Base-by-base conservation (phyloP, 106 monocot genomes). In the Amphibolis antarctica region DNA sequence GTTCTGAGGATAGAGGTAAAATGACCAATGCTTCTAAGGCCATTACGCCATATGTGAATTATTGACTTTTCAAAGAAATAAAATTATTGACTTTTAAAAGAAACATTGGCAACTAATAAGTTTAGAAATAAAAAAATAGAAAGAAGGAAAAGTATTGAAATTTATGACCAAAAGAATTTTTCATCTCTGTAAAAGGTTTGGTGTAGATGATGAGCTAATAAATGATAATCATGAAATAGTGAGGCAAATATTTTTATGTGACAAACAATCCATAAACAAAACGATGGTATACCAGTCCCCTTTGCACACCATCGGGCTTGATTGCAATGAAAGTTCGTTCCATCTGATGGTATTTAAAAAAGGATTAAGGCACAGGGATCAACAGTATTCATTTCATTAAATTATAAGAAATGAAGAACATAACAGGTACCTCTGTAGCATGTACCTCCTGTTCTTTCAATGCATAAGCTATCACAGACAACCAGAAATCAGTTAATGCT, bases 271-370 rank as follows among this genome's bases (percentile, higher is more conserved):
- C 23, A 53, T 9, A 20, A 24, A 10, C 11, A 21, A 10, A 53
- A 19, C n/a, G 53, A 21, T 20, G 60, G 58, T 54, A 64, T 69
- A 98, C 90, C 84, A 98, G 69, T 61, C 96, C 96, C 74, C 96
- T 86, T 67, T 98, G 89, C 55, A 98, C 90, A 68, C 96, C 96
- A 76, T 98, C 96, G 56, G 96, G 96, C 78, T 98, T 98, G 63
- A 98, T 98, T 51, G 96, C 96, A 66, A 98, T 98, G 73, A 98
- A 90, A 47, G 96, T 87, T 26, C 86, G 77, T 42, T 90, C 96
- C 55, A 98, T 29, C 96, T 98, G 80, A 66, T 62, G 66, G 42
- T 0, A 3, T 30, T 14, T 10, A 0, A 47, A 55, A 72, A 56
- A 24, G 29, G 5, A 3, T n/a, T n/a, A 31, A n/a, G 48, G 15